Base-by-base conservation (phyloP, 306 rosid species). In the Pterocarpus macrocarpus region DNA sequence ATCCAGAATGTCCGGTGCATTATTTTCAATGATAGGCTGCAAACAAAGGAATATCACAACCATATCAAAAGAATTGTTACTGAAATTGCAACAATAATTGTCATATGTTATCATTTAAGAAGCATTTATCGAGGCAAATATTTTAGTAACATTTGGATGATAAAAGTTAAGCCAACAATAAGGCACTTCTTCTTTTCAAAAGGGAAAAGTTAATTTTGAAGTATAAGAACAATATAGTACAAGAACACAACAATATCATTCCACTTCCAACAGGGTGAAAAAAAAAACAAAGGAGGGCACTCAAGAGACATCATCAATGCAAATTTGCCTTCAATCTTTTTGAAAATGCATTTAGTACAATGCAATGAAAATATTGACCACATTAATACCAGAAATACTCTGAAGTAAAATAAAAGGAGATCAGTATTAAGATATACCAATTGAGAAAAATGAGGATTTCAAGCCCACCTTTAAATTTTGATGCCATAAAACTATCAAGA, bases 11-110 rank as follows among this genome's bases (percentile, higher is more conserved):
- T 87, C 88, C 73, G 52, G 39, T 55, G 80, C 22, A 56, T 22
- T 68, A 53, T 79, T 85, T 82, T 67, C 95, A 76, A 45, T 45
- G 57, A 45, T 44, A 43, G 85, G 86, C 99, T 93, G 90, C 87
- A 88, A 89, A 80, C 35, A 64, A 86, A 66, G 57, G 41, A 82
- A 76, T 30, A 66, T 39, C 62, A 38, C 65, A 52, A 79, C 67
- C 52, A 64, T 52, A 67, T 61, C 64, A 59, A 34, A 45, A n/a
- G 39, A 16, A 80, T 50, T 41, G 8, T 50, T n/a, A 30, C 38
- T 64, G 36, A 71, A 56, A 73, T 6, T 0, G 28, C 13, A 47
- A 52, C 47, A 76, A 11, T 34, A 68, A 56, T 8, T 6, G 64
- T 34, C 69, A 45, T 57, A 50, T 50, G 15, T 44, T 47, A 36